These are phyloP conservation scores for Thielaviopsis euricoi DNA, from an alignment of 2,329 filamentous ascomycete genomes.

Conservation along the genomic window DNA sequence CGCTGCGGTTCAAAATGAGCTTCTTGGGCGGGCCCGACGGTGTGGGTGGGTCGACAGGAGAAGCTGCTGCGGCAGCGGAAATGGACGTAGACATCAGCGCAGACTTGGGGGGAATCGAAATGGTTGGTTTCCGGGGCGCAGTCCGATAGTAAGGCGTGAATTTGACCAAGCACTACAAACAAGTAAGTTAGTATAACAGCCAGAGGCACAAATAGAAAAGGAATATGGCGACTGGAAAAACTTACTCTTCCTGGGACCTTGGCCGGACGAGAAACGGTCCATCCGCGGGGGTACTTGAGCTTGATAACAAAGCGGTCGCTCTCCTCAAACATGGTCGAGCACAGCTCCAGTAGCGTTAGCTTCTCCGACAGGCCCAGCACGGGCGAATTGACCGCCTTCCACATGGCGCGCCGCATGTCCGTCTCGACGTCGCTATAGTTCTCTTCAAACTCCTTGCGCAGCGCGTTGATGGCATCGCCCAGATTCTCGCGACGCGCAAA, in stretches of 20 bases:
- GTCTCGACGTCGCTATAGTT: slow-evolving; percentile 23
- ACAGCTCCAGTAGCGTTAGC: slow-evolving; percentile 27
- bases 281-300: slow-evolving; percentile 24
- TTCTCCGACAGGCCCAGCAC: slow-evolving; percentile 25
- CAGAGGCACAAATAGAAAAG: no score
- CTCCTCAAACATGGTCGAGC: slow-evolving; percentile 31
- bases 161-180: slow-evolving; percentile 19
- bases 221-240: background rate
- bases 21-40: slow-evolving; percentile 9
- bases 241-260: slow-evolving; percentile 23
- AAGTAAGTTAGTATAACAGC: background rate
- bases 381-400: slow-evolving; percentile 25
- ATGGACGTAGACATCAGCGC: background rate
- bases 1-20: slow-evolving; percentile 12
- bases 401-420: slow-evolving; percentile 26
- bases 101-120: slow-evolving; percentile 2
- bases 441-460: slow-evolving; percentile 28
- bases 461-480: slow-evolving; percentile 32
- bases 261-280: slow-evolving; percentile 23
- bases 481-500: slow-evolving; percentile 49
- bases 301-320: slow-evolving; percentile 26
- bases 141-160: slow-evolving; percentile 25
- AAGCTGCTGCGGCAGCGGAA: background rate
- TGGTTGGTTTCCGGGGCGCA: slow-evolving; percentile 3
- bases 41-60: background rate